Percentiles rank a stretch among this genome's conserved stretches.
phyloP scores from a whole-genome alignment of 768 basidiomycete genomes.

The Phallus indusiatus region DNA sequence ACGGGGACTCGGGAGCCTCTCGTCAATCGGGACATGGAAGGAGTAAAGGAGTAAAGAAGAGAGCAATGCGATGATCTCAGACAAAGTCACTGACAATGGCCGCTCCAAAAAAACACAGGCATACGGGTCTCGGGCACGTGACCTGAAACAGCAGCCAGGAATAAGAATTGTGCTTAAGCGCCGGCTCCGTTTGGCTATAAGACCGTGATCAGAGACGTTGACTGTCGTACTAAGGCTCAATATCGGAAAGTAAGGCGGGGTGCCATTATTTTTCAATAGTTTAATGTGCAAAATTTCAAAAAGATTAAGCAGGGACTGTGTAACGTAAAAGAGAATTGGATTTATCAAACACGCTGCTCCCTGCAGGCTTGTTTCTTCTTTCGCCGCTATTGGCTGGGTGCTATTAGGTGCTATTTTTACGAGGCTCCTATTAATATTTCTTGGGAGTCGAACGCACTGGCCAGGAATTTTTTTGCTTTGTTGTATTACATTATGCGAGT shows the following conservation, averaged over 20 bases:
- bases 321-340: not conserved
- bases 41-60: not conserved
- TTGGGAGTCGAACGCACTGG: no score
- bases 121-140: not conserved
- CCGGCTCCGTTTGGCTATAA: no score
- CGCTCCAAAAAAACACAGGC: not conserved
- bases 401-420: no score
- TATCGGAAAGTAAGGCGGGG: not conserved
- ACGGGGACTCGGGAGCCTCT: slow-evolving; percentile 2
- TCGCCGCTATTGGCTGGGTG: not conserved
- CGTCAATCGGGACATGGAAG: slow-evolving; percentile 3
- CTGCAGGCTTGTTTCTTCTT: not conserved
- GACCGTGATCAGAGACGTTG: not conserved
- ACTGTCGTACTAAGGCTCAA: no score
- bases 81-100: no score
- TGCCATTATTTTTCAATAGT: no score
- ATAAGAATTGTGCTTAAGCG: no score
- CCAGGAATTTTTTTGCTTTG: no score
- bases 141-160: not conserved
- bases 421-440: no score
- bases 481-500: no score
- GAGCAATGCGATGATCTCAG: no score
- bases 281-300: not conserved
- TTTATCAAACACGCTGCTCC: not conserved
- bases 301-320: not conserved